phyloP scores from a whole-genome alignment of 129 eudicot species.

The Escallonia herrerae region DNA sequence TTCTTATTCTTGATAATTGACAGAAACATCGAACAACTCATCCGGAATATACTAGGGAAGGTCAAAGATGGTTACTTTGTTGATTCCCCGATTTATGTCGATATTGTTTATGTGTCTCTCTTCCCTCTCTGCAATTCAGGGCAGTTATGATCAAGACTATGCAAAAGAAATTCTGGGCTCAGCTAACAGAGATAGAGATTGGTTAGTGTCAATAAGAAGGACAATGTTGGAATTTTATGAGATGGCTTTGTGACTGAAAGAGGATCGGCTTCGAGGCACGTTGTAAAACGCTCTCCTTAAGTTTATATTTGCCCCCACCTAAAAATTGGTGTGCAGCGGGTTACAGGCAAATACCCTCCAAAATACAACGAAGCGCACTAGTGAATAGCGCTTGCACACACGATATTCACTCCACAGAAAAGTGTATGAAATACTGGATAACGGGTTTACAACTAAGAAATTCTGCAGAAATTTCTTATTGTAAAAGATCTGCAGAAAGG shows the following conservation, averaged over 20 bases:
- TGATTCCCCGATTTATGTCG: neutral
- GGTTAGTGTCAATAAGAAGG: slow-evolving; percentile 71
- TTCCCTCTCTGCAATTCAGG: slow-evolving; percentile 11
- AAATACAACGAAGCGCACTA: too few relatives aligned
- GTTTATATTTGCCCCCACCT: too few relatives aligned
- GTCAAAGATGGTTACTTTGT: neutral
- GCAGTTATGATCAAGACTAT: slow-evolving; percentile 27
- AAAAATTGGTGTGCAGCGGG: too few relatives aligned
- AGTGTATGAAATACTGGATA: too few relatives aligned
- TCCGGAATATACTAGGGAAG: neutral
- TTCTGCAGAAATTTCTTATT: too few relatives aligned
- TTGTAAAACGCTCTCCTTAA: too few relatives aligned
- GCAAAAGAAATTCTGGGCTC: slow-evolving; percentile 28
- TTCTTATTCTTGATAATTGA: too few relatives aligned
- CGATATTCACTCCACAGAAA: too few relatives aligned
- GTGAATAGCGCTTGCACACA: too few relatives aligned
- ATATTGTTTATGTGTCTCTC: slow-evolving; percentile 20
- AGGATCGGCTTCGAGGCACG: neutral
- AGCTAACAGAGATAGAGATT: slow-evolving; percentile 47
- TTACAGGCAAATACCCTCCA: too few relatives aligned
- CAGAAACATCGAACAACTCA: neutral
- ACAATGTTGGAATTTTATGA: neutral
- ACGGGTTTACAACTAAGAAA: too few relatives aligned
- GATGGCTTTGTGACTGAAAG: neutral
- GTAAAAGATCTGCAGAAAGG: too few relatives aligned